Evolutionary conservation across 1,139 yeast genomes (phyloP).

Genomic region (Saccharomyces hybrid): DNA sequence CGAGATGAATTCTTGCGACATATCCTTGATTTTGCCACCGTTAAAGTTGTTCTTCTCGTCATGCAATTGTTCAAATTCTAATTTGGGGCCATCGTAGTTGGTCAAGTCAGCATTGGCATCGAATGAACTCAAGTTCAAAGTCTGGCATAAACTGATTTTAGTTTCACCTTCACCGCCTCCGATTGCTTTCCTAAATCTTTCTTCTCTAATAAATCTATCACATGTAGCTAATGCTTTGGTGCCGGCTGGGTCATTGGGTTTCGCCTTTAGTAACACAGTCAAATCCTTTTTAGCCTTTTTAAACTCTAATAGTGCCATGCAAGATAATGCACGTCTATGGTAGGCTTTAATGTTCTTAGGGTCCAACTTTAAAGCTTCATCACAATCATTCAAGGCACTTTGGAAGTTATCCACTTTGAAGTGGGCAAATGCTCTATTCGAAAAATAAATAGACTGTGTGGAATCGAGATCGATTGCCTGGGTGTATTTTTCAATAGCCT

Average conservation of each 20-base stretch:
- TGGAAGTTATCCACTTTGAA: slow-evolving; percentile 84
- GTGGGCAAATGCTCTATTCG: slow-evolving; percentile 88
- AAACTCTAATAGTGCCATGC: slow-evolving; percentile 68
- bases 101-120: slow-evolving; percentile 31
- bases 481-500: slow-evolving; percentile 66
- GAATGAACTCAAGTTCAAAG: slow-evolving; percentile 46
- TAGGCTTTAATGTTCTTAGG: slow-evolving; percentile 66
- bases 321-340: slow-evolving; percentile 74
- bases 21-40: slow-evolving; percentile 28
- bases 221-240: slow-evolving; percentile 57
- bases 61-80: slow-evolving; percentile 37
- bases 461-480: slow-evolving; percentile 67
- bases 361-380: slow-evolving; percentile 60
- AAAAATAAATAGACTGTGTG: slow-evolving; percentile 62
- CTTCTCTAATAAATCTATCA: slow-evolving; percentile 56
- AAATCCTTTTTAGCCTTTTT: slow-evolving; percentile 69
- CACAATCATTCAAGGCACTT: slow-evolving; percentile 70
- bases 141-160: slow-evolving; percentile 35
- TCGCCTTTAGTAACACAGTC: slow-evolving; percentile 49
- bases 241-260: slow-evolving; percentile 69
- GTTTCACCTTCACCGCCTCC: slow-evolving; percentile 50
- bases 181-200: slow-evolving; percentile 83
- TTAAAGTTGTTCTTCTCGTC: slow-evolving; percentile 29
- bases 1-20: slow-evolving; percentile 49
- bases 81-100: slow-evolving; percentile 56